Conservation (phyloP, 2,329 filamentous ascomycete genomes). For the Dothideomycetes sp. region DNA sequence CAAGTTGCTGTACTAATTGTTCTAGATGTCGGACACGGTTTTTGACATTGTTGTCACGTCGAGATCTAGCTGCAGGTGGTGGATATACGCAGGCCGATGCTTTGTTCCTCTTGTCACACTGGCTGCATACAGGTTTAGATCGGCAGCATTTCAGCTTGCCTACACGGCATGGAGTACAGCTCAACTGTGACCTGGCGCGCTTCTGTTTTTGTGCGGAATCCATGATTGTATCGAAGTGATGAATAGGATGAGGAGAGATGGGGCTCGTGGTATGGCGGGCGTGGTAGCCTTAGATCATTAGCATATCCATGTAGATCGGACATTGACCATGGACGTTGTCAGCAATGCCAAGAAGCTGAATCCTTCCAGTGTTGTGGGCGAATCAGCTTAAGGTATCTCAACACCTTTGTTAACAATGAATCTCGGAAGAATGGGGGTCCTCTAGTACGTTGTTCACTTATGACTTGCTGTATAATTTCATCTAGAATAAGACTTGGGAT, state of each 20-base stretch:
- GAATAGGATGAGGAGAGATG: neutral
- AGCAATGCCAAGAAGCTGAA: too few species aligned
- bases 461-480: too few species aligned
- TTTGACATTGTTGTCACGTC: slow-evolving; percentile 22
- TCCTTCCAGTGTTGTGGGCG: too few species aligned
- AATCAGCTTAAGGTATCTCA: too few species aligned
- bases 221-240: neutral
- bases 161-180: slow-evolving; percentile 23
- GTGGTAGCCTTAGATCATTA: neutral
- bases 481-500: too few species aligned
- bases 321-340: too few species aligned
- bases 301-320: too few species aligned
- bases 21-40: slow-evolving; percentile 24
- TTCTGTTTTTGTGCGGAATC: slow-evolving; percentile 19
- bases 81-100: slow-evolving; percentile 20
- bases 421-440: too few species aligned
- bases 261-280: neutral
- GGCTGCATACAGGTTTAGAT: slow-evolving; percentile 23
- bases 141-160: slow-evolving; percentile 27
- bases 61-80: slow-evolving; percentile 20
- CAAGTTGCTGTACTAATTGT: slow-evolving; percentile 16
- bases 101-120: slow-evolving; percentile 24
- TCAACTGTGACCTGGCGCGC: slow-evolving; percentile 23
- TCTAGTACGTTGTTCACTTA: too few species aligned
- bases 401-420: too few species aligned